phyloP scores from a whole-genome alignment of 805 yeast genomes.

The Candida koratica region DNA sequence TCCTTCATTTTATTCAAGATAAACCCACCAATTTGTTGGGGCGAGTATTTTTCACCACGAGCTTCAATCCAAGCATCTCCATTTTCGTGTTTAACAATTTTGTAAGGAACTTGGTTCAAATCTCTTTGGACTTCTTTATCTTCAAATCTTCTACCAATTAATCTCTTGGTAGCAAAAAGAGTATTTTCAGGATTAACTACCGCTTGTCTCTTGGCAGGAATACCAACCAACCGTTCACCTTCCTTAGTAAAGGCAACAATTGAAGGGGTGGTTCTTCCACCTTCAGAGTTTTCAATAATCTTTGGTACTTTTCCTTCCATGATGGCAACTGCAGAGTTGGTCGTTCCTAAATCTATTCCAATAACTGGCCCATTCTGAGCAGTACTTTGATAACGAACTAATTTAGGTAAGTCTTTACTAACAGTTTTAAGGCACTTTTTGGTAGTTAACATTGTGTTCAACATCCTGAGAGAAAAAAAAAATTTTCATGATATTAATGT shows the following conservation, averaged over 20 bases:
- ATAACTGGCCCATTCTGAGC: constrained; percentile 55
- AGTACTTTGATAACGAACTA: constrained; percentile 32
- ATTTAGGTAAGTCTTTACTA: constrained; percentile 18
- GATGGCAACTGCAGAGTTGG: constrained; percentile 85
- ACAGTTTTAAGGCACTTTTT: constrained; percentile 32
- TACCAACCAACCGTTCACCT: constrained; percentile 89
- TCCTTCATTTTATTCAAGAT: constrained; percentile 95
- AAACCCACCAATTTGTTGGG: constrained; percentile 94
- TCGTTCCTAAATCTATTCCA: constrained; percentile 85
- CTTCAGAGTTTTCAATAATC: constrained; percentile 76
- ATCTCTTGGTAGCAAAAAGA: constrained; percentile 88
- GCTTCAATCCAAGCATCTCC: constrained; percentile 98
- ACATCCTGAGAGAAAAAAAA: too few relatives aligned
- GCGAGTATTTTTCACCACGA: constrained; percentile 82
- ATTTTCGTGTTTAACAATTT: constrained; percentile 82
- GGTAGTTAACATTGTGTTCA: constrained; percentile 39
- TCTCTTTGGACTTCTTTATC: constrained; percentile 91
- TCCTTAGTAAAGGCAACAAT: constrained; percentile 92
- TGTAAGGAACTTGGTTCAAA: constrained; percentile 81
- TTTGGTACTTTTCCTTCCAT: constrained; percentile 76
- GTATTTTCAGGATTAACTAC: constrained; percentile 93
- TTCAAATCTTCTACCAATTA: constrained; percentile 88
- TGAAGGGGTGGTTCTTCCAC: constrained; percentile 81
- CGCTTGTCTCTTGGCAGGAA: constrained; percentile 94
- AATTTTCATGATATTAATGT: constrained; percentile 3